Conservation (phyloP, 2,329 filamentous ascomycete species). For the Sporothrix globosa region DNA sequence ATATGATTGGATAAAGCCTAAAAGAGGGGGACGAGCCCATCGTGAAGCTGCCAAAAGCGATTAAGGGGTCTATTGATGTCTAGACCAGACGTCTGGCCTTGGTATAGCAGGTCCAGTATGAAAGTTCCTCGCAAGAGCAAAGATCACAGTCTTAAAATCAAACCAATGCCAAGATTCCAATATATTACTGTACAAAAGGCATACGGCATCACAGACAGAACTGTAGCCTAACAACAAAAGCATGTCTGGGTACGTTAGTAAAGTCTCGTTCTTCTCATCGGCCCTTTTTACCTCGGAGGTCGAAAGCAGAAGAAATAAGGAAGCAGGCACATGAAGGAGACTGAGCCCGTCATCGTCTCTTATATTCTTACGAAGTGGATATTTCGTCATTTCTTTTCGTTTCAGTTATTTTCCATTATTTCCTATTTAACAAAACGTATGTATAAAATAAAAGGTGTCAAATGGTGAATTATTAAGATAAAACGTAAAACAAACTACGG, state of each 20-base stretch:
- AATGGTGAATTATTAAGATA: too few species aligned
- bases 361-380: not conserved
- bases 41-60: not conserved
- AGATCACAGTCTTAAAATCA: not conserved
- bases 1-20: not conserved
- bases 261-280: not conserved
- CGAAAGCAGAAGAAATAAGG: not conserved
- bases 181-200: not conserved
- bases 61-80: conserved; percentile 4
- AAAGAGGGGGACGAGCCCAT: not conserved
- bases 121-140: not conserved
- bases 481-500: too few species aligned
- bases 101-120: not conserved
- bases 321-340: not conserved
- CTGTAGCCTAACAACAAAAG: not conserved
- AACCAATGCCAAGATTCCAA: not conserved
- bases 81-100: not conserved
- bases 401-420: too few species aligned
- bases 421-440: too few species aligned
- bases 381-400: too few species aligned
- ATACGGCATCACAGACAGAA: not conserved
- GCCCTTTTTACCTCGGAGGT: not conserved
- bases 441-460: too few species aligned
- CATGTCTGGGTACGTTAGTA: conserved; percentile 16
- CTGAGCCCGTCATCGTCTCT: not conserved